Evolutionary conservation across 2,329 filamentous ascomycete species (phyloP).

Genomic region (Passalora sequoiae): DNA sequence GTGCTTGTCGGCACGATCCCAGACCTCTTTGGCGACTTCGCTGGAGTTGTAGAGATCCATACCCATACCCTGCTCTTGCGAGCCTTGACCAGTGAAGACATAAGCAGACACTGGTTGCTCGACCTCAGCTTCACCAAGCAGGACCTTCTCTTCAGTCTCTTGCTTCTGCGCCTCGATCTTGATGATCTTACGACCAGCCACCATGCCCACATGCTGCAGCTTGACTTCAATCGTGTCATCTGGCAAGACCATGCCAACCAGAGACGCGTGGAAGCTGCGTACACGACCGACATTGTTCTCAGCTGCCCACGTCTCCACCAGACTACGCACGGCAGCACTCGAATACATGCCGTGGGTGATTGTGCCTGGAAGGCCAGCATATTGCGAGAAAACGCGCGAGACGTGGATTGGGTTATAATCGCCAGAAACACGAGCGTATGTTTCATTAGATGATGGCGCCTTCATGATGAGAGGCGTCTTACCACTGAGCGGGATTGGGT

Average conservation of each 20-base stretch:
- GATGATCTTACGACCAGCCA: slow-evolving; percentile 97
- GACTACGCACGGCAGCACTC: slow-evolving; percentile 87
- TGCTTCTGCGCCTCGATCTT: slow-evolving; percentile 96
- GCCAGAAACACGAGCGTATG: slow-evolving; percentile 92
- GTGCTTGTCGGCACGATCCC: slow-evolving; percentile 96
- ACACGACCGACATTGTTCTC: slow-evolving; percentile 98
- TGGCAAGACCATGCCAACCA: slow-evolving; percentile 98
- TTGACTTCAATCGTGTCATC: slow-evolving; percentile 94
- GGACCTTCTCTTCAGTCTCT: slow-evolving; percentile 92
- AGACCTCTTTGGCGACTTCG: slow-evolving; percentile 89
- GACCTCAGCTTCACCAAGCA: slow-evolving; percentile 91
- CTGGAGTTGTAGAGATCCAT: slow-evolving; percentile 98
- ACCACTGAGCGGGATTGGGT: slow-evolving; percentile 89
- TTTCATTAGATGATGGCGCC: slow-evolving; percentile 93
- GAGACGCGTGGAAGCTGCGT: slow-evolving; percentile 89
- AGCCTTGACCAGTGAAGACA: slow-evolving; percentile 96
- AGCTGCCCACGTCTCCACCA: slow-evolving; percentile 97
- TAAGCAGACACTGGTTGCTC: slow-evolving; percentile 96
- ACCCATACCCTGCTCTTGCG: slow-evolving; percentile 98
- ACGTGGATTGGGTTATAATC: slow-evolving; percentile 99
- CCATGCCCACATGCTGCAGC: slow-evolving; percentile 95
- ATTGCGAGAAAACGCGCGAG: slow-evolving; percentile 90
- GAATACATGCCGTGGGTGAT: slow-evolving; percentile 99
- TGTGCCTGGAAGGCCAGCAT: slow-evolving; percentile 90
- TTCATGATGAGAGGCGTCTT: slow-evolving; percentile 83